Evolutionary conservation across 2,329 filamentous ascomycete species (phyloP), one percentile per base, ranked within the genome.

Genomic region (Exophiala lecanii-corni): DNA sequence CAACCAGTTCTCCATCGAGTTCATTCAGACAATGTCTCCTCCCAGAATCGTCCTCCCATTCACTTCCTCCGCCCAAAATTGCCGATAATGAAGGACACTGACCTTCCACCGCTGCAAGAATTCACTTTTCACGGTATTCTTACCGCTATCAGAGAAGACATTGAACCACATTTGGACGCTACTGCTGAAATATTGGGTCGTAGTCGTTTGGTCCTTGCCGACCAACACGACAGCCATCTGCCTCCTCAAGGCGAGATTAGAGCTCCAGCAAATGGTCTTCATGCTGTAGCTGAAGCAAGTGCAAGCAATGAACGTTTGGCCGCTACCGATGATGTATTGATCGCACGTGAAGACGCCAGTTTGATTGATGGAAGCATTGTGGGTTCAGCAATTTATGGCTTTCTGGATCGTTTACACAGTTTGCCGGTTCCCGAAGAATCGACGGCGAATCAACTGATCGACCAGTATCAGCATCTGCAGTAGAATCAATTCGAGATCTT

Each of bases 131-230:
- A 72, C 20, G 69, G 70, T 19, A 77, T 79, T 45, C 62, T 79
- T 10, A 67, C 68, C 17, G 73, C 75, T 19, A 74, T 79, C 42
- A 74, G 79, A 43, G 71, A 75, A 9, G 76, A 81, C 52, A 76
- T 81, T 35, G 66, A 73, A 49, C 63, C 64, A 10, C 77, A 77
- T 7, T 69, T 82, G 40, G 74, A 81, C 55, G 74, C 75, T 12
- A 81, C 82, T 52, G 76, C 78, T 17, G 76, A 80, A 54, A 80
- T 82, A 47, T 79, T 76, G 52, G 78, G 78, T 3, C 69, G 76
- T 46, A 81, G 75, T 59, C 73, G 72, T 51, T 64, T 80, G 56
- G 80, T 76, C 53, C 62, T 82, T 46, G 76, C 78, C 7, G 76
- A 81, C 55, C 77, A 81, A 57, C 79, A 82, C 57, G 73, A 71